These are phyloP conservation scores for Quercus aquifolioides DNA, from an alignment of 306 rosid genomes.

Conservation along the genomic window DNA sequence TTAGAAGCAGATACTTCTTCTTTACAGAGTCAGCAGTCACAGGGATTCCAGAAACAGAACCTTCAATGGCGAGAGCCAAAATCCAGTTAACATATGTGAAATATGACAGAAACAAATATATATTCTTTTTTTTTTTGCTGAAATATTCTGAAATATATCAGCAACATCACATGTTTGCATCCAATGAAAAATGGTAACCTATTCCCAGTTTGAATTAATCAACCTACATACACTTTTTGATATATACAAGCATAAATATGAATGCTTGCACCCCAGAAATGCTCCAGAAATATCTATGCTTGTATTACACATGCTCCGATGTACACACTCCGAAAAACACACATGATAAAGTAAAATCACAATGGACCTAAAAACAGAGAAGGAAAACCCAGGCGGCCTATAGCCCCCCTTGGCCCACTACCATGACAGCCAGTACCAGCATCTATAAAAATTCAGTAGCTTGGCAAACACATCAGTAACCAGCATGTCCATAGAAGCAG, in stretches of 20 bases:
- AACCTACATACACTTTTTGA: no score
- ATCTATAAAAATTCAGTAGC: no score
- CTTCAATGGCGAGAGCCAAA: constrained; percentile 54
- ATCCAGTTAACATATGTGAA: constrained; percentile 18
- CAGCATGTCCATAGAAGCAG: no score
- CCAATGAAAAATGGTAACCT: no score
- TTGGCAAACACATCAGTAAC: no score
- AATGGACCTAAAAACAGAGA: no score
- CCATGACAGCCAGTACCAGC: no score
- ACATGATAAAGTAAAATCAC: no score
- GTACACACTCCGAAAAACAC: background rate
- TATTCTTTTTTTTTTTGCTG: background rate
- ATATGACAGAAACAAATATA: constrained; percentile 6
- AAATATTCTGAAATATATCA: background rate
- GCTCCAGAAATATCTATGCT: background rate
- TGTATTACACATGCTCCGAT: background rate
- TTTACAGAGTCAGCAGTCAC: constrained; percentile 73
- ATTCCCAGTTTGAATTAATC: no score
- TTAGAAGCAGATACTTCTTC: constrained; percentile 76
- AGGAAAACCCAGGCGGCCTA: no score
- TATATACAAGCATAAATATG: background rate
- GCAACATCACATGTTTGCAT: background rate
- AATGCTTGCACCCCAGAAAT: background rate
- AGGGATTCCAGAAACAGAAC: constrained; percentile 61
- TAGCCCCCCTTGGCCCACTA: no score